Base-by-base conservation (phyloP, 2,329 filamentous ascomycete species). In the Penicillium crustosum region DNA sequence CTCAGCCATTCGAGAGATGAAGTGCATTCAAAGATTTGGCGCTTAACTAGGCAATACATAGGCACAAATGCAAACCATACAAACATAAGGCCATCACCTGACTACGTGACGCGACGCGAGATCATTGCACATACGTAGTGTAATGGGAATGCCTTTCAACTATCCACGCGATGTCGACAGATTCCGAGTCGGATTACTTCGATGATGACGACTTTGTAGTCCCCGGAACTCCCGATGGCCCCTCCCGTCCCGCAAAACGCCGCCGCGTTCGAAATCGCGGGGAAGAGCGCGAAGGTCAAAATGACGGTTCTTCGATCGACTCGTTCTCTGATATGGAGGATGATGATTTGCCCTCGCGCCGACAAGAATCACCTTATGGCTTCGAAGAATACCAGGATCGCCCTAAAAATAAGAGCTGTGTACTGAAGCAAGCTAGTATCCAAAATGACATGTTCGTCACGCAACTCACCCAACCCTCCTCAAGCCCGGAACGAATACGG, bases 401-500 rank as follows among this genome's bases (percentile, higher is more conserved):
- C 33, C 69, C 73, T 21, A 78, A 74, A 58, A 71, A 69, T 42
- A 75, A 73, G 48, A 75, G 76, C 44, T 77, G 78, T 61, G 69
- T 77, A 5, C 73, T 78, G 6, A 78, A 75, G 56, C 70, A 72
- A 48, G 70, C 61, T 15, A 73, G 70, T n/a, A 56, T 70, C 5
- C 76, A 74, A 52, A 73, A 77, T 35, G 74, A 79, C 51, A 75
- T 76, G 4, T 81, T 80, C 55, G 78, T 80, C 19, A 80, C 78
- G 0, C 79, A 81, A 61, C 70, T 79, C 44, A 79, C 78, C 5
- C 77, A 78, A 52, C 76, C 78, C 39, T 70, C 72, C 53, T 82
- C 81, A 1, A 82, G 79, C 59, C 81, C 81, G 3, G 81, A 80
- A 50, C 72, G 76, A 58, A 80, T 82, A 54, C 76, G 81, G 61